Evolutionary conservation across 2,329 filamentous ascomycete species (phyloP), one percentile per base, ranked within the genome.

Genomic region (Volutella citrinella): DNA sequence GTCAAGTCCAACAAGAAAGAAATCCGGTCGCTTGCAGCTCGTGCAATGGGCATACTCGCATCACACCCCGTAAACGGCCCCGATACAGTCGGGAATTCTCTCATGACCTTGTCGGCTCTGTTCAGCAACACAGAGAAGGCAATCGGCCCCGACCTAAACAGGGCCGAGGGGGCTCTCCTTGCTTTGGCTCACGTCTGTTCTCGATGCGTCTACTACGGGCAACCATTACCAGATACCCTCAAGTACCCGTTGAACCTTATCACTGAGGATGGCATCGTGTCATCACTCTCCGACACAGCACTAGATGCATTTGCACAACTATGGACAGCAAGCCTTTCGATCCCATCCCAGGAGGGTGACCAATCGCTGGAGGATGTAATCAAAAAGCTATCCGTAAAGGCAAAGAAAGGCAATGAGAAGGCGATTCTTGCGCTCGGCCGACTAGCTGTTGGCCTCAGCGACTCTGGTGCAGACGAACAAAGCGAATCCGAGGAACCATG

Each of bases 341-440:
- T 65, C n/a, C 56, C 61, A 46, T 41, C 45, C 18, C 37, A 19
- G 19, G 49, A 61, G 3, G 58, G 57, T 2, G 41, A 49, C 6
- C 46, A 54, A 5, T 46, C 57, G 18, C 49, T 64, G 5, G 59
- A 57, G 18, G 59, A 69, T 2, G 65, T 89, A 11, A 69, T 82
- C 16, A 72, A 82, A 13, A 75, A 78, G 7, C 66, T 96, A 0
- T 70, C 77, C 6, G 67, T 72, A 1, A 77, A 83, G 40, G 83
- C 87, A 9, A 93, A 89, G 55, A 80, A 84, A 37, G 85, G 88
- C 8, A 86, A 87, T 36, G 90, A 94, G 52, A 81, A 76, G 36
- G 85, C 91, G 1, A 91, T 96, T 30, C 62, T 77, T n/a, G 80
- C 87, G 4, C 68, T 97, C 6, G 93, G 93, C 0, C 76, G 85